Base-by-base conservation (phyloP, 2,329 filamentous ascomycete species). In the Cucurbitaria berberidis region DNA sequence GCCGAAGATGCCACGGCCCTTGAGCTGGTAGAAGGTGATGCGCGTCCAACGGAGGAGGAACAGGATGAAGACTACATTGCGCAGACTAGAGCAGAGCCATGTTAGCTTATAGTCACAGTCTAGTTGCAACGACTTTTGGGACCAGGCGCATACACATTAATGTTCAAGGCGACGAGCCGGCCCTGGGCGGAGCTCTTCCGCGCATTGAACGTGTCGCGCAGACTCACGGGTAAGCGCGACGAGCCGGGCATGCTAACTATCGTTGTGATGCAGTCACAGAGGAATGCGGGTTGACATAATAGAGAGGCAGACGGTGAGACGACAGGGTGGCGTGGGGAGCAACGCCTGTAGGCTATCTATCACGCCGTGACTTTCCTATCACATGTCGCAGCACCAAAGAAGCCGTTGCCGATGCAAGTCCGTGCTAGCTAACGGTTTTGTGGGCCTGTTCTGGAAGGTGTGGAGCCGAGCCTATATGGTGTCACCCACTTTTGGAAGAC, bases 31-130 rank as follows among this genome's bases (percentile, higher is more conserved):
- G 73, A 91, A 89, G 24, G 85, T 84, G 69, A 89, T 90, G 62
- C 91, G 90, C 27, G 89, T 85, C 82, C 92, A 89, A 72, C 93
- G 89, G 42, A 96, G 80, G 55, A 97, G 74, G 78, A 98, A 97
- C 65, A 96, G 84, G 70, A 93, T 82, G 76, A 98, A 96, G 66
- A 98, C 81, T 54, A 97, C 81, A 73, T 97, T 96, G 48, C 91
- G 90, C 57, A 96, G 70, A 55, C 91, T 45, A 7, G 30, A 16
- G 24, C 27, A 39, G 41, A 38, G 50, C 30, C 34, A 35, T 40
- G 48, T 44, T 18, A 49, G 43, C 24, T 16, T 22, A 42, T 15
- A 39, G 35, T 39, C 35, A 11, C 36, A 24, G 5, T 5, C n/a
- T n/a, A n/a, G n/a, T n/a, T n/a, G n/a, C n/a, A n/a, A n/a, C n/a